Percentiles rank a stretch among this genome's conserved stretches.
These are phyloP conservation scores for Diacronema lutheri DNA, from an alignment of 78 protist genomes.

Conservation along the genomic window DNA sequence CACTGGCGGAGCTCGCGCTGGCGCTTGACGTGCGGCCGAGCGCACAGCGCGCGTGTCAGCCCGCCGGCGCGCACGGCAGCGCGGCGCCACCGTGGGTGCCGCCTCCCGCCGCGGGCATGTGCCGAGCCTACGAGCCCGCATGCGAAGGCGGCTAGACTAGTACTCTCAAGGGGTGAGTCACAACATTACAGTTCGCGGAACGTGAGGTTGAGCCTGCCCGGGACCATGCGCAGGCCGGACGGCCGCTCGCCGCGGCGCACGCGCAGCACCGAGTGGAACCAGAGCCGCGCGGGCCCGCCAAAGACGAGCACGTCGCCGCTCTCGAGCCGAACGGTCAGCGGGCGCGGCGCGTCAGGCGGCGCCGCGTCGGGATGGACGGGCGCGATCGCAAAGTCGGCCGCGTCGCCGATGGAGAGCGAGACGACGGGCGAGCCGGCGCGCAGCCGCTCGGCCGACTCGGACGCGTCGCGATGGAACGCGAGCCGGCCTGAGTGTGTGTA, in stretches of 20 bases:
- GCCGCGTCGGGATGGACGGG: neutral
- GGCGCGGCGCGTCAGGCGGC: neutral
- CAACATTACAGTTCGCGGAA: constrained; percentile 28
- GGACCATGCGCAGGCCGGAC: neutral
- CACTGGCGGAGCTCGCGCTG: too few relatives aligned
- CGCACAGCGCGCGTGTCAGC: too few relatives aligned
- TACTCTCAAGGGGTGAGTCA: too few relatives aligned
- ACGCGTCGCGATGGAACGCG: constrained; percentile 18
- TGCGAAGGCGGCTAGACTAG: too few relatives aligned
- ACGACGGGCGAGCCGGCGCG: constrained; percentile 9
- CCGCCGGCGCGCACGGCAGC: too few relatives aligned
- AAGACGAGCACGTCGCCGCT: constrained; percentile 33
- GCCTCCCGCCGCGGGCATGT: too few relatives aligned
- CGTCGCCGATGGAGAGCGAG: constrained; percentile 20
- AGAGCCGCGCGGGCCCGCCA: constrained; percentile 24
- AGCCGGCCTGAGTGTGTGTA: constrained; percentile 18
- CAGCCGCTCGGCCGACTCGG: neutral
- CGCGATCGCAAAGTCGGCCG: constrained; percentile 6
- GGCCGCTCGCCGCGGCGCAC: neutral
- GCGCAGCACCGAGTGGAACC: neutral
- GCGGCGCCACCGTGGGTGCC: too few relatives aligned
- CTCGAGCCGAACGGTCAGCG: neutral
- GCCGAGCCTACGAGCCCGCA: too few relatives aligned
- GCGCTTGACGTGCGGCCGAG: too few relatives aligned
- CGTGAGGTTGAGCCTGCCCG: constrained; percentile 20